Conservation (phyloP, 805 yeast species). For the Candida cerambycidarum region DNA sequence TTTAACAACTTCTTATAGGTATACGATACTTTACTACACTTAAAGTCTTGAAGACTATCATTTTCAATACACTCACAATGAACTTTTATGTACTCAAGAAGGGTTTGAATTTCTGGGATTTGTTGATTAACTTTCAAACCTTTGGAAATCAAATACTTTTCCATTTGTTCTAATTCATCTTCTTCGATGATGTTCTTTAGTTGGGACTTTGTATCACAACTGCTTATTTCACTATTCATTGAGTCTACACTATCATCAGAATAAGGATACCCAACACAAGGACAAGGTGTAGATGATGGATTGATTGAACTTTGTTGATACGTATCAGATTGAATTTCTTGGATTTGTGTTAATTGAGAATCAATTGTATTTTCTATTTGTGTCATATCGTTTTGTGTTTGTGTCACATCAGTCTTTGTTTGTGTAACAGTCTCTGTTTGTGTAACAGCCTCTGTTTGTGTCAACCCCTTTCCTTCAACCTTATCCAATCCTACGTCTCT, state of each 20-base stretch:
- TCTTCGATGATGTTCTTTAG: neutral
- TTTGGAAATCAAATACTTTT: neutral
- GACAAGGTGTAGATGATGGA: constrained; percentile 10
- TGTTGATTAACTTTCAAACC: neutral
- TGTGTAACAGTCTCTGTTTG: neutral
- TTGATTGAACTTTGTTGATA: constrained; percentile 3
- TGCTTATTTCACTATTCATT: no score
- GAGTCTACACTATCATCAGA: no score
- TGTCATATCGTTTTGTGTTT: constrained; percentile 1
- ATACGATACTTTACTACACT: constrained; percentile 21
- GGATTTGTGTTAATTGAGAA: neutral
- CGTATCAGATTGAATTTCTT: neutral
- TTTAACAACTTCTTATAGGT: constrained; percentile 21
- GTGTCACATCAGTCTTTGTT: neutral
- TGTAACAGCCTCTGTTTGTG: no score
- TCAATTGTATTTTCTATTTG: neutral
- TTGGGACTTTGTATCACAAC: no score
- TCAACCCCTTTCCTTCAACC: no score
- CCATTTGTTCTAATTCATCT: neutral
- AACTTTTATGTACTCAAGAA: neutral
- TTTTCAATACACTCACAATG: neutral
- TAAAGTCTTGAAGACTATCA: constrained; percentile 16
- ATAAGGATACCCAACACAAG: neutral
- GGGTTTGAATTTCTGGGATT: neutral
- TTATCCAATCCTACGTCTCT: no score